Evolutionary conservation across 805 yeast genomes (phyloP), one percentile per base, ranked within the genome.

Genomic region (Cyberlindnera bimundalis): DNA sequence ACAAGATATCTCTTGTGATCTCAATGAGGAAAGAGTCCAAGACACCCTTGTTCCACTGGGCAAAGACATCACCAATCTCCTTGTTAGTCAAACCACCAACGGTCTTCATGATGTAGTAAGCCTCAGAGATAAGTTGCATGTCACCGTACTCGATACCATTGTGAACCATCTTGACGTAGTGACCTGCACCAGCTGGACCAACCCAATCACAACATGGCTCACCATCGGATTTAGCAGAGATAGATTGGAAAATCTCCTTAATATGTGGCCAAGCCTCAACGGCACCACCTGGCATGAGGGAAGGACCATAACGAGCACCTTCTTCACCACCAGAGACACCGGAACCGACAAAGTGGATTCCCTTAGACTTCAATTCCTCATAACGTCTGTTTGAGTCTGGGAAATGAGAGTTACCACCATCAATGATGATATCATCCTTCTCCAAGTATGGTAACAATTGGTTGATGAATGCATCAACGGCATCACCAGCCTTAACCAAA

Each of bases 191-290:
- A 47, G 95, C 96, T 57, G 91, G 96, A 62, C 99, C 99, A 59
- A 91, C 97, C 99, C 99, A 91, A 80, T 91, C 99, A 75, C 99
- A 91, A 74, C 99, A 91, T 65, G 99, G 96, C 75, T 93, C 97
- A 59, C 96, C 96, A 63, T 93, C 96, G 48, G 95, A 69, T 76
- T 91, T 89, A 65, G 99, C 98, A 42, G 97, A 73, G 59, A 93
- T 85, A 41, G 90, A 79, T 74, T 91, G 99, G 88, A 91, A 89
- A 62, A 91, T 93, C 50, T 80, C 82, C 81, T 91, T 91, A 65
- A 91, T 85, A 72, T 87, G 95, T 56, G 98, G 98, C 99, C 99
- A 91, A 52, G 99, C 99, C 61, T 86, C 96, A 58, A 74, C 78
- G 64, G 88, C 85, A 66, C 99, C 99, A 81, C 99, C 99, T 59